Evolutionary conservation across 345 rosid species (phyloP), one percentile per base, ranked within the genome.

Genomic region (Fremontodendron californicum): DNA sequence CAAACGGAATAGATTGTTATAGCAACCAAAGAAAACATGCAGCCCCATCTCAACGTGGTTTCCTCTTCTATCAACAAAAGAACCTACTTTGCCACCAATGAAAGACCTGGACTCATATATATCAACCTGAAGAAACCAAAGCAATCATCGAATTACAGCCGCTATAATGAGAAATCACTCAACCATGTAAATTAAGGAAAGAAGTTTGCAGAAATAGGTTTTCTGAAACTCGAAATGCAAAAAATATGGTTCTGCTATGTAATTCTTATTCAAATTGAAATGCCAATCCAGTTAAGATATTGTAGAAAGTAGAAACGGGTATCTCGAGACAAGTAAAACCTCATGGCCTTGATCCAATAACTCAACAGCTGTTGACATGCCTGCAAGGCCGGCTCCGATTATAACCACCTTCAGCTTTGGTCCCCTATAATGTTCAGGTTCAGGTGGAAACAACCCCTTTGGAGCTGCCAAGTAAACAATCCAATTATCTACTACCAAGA

Each of bases 21-120:
- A 96, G 89, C 99, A 96, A 48, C 99, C 99, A 60, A 96, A 96
- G 89, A 96, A 96, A 76, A 93, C 99, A 70, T 96, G 99, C 82
- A 96, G 86, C 45, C 98, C 99, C 99, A 96, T 96, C 90, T 96
- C 99, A 2, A 96, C 77, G 75, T 96, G 99, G 86, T 96, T 96
- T 73, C 99, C 99, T 10, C 82, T 85, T 83, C 49, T 89, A 87
- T 96, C 99, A 74, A 96, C 91, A 82, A 96, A 93, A 15, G 99
- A 96, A 77, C 99, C 99, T 16, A 93, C 99, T 91, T 96, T 96
- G 75, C 99, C 99, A 75, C 99, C 99, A 76, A 93, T 93, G 87
- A 96, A 96, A 54, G 90, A 12, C 84, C 96, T 89, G 21, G 93
- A 93, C 35, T 96, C 99, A 29, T 96, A 96, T 82, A 96, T 90